Conservation (phyloP, 108 stramenopile species). For the Skeletonema marinoi region DNA sequence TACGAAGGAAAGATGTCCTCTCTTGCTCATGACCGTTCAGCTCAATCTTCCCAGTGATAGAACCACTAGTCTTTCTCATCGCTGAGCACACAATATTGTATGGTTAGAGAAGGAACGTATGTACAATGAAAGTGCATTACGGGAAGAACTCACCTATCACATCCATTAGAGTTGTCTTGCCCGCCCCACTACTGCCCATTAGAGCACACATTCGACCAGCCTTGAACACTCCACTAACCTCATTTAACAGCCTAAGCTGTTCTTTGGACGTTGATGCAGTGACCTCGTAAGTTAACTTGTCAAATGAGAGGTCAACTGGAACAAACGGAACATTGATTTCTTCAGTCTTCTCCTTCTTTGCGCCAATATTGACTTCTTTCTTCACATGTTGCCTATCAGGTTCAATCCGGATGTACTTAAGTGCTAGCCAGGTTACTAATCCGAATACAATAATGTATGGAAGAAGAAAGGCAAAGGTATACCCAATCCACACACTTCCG, state of each 20-base stretch:
- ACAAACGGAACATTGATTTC: constrained; percentile 61
- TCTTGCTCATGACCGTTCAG: constrained; percentile 73
- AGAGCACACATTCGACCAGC: constrained; percentile 70
- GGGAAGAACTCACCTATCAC: constrained; percentile 38
- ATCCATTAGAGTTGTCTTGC: constrained; percentile 66
- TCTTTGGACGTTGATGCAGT: constrained; percentile 62
- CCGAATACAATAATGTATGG: constrained; percentile 43
- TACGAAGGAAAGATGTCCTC: constrained; percentile 56
- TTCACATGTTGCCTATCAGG: constrained; percentile 31
- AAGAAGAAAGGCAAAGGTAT: constrained; percentile 38
- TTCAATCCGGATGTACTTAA: constrained; percentile 44
- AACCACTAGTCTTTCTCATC: constrained; percentile 62
- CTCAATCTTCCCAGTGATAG: constrained; percentile 64
- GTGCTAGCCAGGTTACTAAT: constrained; percentile 22
- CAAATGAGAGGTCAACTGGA: constrained; percentile 72
- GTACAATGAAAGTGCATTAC: no score
- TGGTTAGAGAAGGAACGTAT: neutral
- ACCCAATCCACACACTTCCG: constrained; percentile 37
- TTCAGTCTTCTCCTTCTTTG: constrained; percentile 13
- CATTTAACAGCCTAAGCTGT: constrained; percentile 57
- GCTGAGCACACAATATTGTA: constrained; percentile 17
- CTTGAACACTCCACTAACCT: constrained; percentile 66
- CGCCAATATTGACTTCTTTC: constrained; percentile 30
- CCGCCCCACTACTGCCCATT: constrained; percentile 68
- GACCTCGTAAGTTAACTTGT: constrained; percentile 71